Percentiles rank a stretch among this genome's conserved stretches.
Conservation (phyloP, 208 protist species). For the Leishmania turanica region DNA sequence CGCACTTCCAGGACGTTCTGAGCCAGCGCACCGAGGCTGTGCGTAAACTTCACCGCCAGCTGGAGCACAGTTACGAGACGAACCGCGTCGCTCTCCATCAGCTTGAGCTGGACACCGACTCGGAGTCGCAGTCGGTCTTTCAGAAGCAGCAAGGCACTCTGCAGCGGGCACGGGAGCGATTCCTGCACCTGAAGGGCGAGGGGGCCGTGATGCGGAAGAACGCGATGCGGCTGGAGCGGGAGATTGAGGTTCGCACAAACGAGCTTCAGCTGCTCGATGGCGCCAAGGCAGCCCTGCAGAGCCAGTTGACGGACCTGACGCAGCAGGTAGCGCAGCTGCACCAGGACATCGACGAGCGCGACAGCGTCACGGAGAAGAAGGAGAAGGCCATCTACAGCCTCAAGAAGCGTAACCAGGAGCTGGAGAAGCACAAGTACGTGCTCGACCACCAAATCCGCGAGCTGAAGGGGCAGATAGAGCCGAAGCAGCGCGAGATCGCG, state of each 20-base stretch:
- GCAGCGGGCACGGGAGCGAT: slow-evolving; percentile 75
- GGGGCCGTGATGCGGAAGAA: slow-evolving; percentile 95
- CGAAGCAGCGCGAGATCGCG: slow-evolving; percentile 94
- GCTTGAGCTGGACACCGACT: slow-evolving; percentile 95
- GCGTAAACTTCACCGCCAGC: slow-evolving; percentile 63
- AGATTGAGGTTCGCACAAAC: slow-evolving; percentile 86
- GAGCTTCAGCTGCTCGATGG: slow-evolving; percentile 78
- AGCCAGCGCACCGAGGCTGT: slow-evolving; percentile 61
- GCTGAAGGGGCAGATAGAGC: slow-evolving; percentile 98
- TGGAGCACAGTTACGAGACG: slow-evolving; percentile 71
- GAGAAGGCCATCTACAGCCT: slow-evolving; percentile 97
- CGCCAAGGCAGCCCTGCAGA: slow-evolving; percentile 67
- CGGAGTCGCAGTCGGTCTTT: slow-evolving; percentile 88
- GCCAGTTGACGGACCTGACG: slow-evolving; percentile 86
- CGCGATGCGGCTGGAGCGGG: slow-evolving; percentile 86
- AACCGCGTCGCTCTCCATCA: slow-evolving; percentile 88
- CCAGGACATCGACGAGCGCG: slow-evolving; percentile 94
- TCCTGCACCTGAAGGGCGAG: slow-evolving; percentile 94
- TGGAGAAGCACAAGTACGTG: slow-evolving; percentile 99
- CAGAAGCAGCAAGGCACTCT: slow-evolving; percentile 81
- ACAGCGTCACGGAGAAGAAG: slow-evolving; percentile 95
- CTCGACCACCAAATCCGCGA: slow-evolving; percentile 98
- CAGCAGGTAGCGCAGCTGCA: slow-evolving; percentile 89
- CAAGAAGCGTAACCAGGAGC: slow-evolving; percentile 98
- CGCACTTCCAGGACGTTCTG: slow-evolving; percentile 84